phyloP scores from a whole-genome alignment of 208 protist species.

The Acanthamoeba sp. region DNA sequence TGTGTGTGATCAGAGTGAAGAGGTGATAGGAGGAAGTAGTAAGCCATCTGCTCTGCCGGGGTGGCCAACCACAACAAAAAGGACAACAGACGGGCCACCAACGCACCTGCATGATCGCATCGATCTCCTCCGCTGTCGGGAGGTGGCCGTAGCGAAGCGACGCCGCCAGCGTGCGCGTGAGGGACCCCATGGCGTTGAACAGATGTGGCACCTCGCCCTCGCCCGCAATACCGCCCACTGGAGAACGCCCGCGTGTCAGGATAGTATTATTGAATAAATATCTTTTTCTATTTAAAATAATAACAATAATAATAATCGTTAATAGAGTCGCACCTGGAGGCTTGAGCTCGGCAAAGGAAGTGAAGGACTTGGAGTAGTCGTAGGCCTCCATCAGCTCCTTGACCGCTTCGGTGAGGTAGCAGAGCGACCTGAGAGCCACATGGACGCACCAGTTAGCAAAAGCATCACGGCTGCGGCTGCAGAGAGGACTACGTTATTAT shows the following conservation, averaged over 20 bases:
- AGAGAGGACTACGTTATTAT: too few species aligned
- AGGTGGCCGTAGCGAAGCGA: constrained; percentile 5
- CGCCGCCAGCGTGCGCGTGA: background rate
- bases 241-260: background rate
- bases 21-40: too few species aligned
- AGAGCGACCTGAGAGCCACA: background rate
- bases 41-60: too few species aligned
- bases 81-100: background rate
- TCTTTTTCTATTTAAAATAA: too few species aligned
- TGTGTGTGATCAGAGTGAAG: background rate
- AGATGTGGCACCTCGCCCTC: background rate
- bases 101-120: constrained; percentile 22
- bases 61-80: background rate
- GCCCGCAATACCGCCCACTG: background rate
- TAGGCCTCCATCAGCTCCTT: constrained; percentile 32
- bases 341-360: background rate
- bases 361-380: constrained; percentile 19
- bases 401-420: constrained; percentile 8
- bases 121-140: constrained; percentile 8
- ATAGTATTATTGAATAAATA: too few species aligned
- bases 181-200: constrained; percentile 22
- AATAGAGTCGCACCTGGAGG: background rate
- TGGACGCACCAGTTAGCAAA: too few species aligned
- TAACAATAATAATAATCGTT: background rate
- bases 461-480: too few species aligned